Conservation (phyloP, 2,329 filamentous ascomycete genomes). For the Lithohypha guttulata region DNA sequence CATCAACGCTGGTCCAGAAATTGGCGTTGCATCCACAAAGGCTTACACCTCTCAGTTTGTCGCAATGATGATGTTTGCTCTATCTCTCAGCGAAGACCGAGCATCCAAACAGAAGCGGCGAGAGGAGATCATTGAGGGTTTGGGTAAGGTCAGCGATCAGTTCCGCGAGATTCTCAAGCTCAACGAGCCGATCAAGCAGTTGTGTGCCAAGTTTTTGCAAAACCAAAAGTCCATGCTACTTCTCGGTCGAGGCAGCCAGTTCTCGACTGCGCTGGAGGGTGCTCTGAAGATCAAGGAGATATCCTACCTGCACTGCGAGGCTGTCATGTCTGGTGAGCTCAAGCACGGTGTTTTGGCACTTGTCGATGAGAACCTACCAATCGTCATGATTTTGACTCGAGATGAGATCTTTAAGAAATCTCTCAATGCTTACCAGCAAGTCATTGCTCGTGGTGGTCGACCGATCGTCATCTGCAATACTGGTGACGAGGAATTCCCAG, state of each 20-base stretch:
- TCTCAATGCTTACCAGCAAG: conserved; percentile 98
- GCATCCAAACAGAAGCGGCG: conserved; percentile 86
- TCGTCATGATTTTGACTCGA: conserved; percentile 98
- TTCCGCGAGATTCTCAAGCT: conserved; percentile 87
- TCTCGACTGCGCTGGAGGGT: conserved; percentile 90
- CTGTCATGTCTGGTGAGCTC: conserved; percentile 98
- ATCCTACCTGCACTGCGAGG: conserved; percentile 97
- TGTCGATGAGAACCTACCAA: conserved; percentile 95
- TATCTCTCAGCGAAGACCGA: conserved; percentile 91
- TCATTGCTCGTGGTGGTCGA: conserved; percentile 89
- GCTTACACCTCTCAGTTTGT: conserved; percentile 99
- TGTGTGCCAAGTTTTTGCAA: conserved; percentile 88
- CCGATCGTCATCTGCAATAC: conserved; percentile 98
- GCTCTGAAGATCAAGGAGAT: conserved; percentile 99
- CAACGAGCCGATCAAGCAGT: conserved; percentile 85
- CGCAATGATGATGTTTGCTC: conserved; percentile 98
- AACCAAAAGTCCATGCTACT: conserved; percentile 93
- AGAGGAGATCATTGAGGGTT: conserved; percentile 91
- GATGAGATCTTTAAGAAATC: conserved; percentile 97
- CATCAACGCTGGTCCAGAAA: conserved; percentile 97
- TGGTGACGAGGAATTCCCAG: conserved; percentile 75
- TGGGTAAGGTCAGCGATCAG: conserved; percentile 76
- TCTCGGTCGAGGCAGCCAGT: conserved; percentile 89
- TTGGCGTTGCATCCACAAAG: conserved; percentile 98
- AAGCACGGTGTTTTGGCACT: conserved; percentile 97